Percentiles rank a stretch among this genome's conserved stretches.
Evolutionary conservation across 805 yeast genomes (phyloP).

Genomic region (Hyphopichia homilentoma): DNA sequence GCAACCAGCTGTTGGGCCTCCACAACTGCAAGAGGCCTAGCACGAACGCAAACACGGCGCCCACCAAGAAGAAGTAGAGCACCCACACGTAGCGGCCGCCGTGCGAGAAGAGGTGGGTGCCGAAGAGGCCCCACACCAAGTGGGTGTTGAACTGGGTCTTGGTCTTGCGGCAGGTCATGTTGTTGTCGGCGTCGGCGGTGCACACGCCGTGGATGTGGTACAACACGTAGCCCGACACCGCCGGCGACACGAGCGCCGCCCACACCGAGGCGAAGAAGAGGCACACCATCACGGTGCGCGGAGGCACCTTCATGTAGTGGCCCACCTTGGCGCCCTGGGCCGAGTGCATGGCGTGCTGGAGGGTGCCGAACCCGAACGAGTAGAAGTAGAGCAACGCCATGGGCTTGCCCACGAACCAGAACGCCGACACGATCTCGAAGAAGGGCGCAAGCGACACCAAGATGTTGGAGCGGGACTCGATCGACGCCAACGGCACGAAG

Average conservation of each 20-base stretch:
- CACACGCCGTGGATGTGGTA: conserved; percentile 7
- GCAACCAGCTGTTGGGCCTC: not conserved
- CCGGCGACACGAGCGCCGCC: conserved; percentile 6
- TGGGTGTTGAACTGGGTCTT: conserved; percentile 8
- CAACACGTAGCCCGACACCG: conserved; percentile 6
- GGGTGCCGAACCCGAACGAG: conserved; percentile 7
- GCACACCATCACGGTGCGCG: conserved; percentile 6
- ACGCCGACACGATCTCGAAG: conserved; percentile 9
- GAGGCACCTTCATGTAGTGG: conserved; percentile 12
- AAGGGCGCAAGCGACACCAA: conserved; percentile 6
- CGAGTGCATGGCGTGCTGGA: conserved; percentile 10
- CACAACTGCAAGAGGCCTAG: conserved; percentile 1
- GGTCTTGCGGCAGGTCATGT: conserved; percentile 9
- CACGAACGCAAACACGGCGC: conserved; percentile 3
- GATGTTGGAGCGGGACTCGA: conserved; percentile 8
- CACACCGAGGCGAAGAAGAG: conserved; percentile 7
- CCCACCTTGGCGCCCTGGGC: conserved; percentile 10
- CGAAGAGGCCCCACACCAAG: conserved; percentile 12
- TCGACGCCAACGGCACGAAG: conserved; percentile 7
- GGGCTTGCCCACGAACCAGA: conserved; percentile 11
- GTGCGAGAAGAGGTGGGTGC: conserved; percentile 7
- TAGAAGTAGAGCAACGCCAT: conserved; percentile 8
- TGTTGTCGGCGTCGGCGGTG: conserved; percentile 6
- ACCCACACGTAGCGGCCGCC: conserved; percentile 11
- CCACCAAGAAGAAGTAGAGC: conserved; percentile 10